Evolutionary conservation across 1,284 basidiomycete species (phyloP), one percentile per base, ranked within the genome.

Genomic region (Schizophyllum commune): DNA sequence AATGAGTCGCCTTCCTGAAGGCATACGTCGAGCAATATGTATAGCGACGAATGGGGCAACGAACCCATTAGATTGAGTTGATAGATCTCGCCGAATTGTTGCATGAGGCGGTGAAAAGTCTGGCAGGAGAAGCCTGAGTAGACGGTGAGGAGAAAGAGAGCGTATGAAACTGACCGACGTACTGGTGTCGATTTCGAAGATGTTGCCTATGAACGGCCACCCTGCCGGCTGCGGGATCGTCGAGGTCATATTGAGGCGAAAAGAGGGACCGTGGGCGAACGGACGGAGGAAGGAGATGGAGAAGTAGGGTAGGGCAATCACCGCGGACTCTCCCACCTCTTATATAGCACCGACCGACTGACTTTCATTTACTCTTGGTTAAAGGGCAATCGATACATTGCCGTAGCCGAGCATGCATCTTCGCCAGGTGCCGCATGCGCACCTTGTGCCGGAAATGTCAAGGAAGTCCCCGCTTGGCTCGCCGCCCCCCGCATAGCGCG

Each of bases 1-100:
- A 13, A 76, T 63, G 9, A 73, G 58, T 9, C 68, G 65, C 0
- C 72, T 76, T 76, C 15, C 55, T 34, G 4, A 19, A 32, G n/a
- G 55, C 27, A 27, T 27, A 2, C 5, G 27, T 27, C 27, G 27
- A 27, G 27, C 27, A 5, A 27, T 27, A 27, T 27, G 27, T 5
- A 27, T 27, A 2, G 27, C 2, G 20, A 9, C 1, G 19, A 52
- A n/a, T 34, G 27, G 20, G 32, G 52, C 27, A 33, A 59, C 74
- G 47, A 58, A 76, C 78, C 75, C 32, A 78, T 64, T 21, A 80
- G 60, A 62, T 75, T 69, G 51, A 82, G 71, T 62, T 75, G 66
- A 67, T 75, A 80, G 34, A 82, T 79, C 61, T 79, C 77, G 33
- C 80, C 79, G 65, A 80, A 81, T 58, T 76, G 73, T 61, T 77